phyloP scores from a whole-genome alignment of 768 basidiomycete species.

The Chalciporus sphaerocephalus region DNA sequence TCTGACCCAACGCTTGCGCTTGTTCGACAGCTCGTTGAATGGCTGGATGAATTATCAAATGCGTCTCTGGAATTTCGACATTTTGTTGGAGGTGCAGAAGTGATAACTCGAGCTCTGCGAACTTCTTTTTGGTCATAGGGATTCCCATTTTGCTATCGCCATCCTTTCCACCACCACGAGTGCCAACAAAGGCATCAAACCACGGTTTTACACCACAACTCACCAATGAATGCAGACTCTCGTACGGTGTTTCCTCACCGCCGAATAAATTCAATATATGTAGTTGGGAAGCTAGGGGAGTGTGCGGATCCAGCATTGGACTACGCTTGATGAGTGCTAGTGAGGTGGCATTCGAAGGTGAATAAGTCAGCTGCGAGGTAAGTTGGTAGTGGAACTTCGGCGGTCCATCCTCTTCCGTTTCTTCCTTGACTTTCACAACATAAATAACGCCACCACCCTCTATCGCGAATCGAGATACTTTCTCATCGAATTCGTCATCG shows the following conservation, averaged over 20 bases:
- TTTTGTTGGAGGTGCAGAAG: conserved; percentile 96
- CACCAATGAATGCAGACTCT: conserved; percentile 91
- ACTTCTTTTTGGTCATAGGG: conserved; percentile 98
- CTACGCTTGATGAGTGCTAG: conserved; percentile 94
- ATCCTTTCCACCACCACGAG: conserved; percentile 71
- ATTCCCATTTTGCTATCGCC: conserved; percentile 87
- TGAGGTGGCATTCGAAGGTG: conserved; percentile 74
- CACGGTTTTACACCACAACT: conserved; percentile 95
- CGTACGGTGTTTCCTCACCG: conserved; percentile 87
- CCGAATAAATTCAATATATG: conserved; percentile 92
- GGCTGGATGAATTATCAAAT: conserved; percentile 84
- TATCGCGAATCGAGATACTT: conserved; percentile 67
- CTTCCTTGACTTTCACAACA: conserved; percentile 75
- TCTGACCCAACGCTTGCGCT: conserved; percentile 50
- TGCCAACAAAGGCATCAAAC: conserved; percentile 96
- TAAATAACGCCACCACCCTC: conserved; percentile 78
- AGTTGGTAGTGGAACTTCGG: conserved; percentile 64
- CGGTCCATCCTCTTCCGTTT: conserved; percentile 69
- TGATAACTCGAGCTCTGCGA: conserved; percentile 93
- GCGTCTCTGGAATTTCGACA: conserved; percentile 97
- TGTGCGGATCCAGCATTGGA: conserved; percentile 72
- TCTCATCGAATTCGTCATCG: conserved; percentile 71
- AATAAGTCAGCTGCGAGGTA: conserved; percentile 72
- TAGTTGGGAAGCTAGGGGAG: conserved; percentile 78
- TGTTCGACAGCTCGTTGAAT: conserved; percentile 86